These are phyloP conservation scores for Nicotiana noctiflora DNA, from an alignment of 257 asterid genomes.

Conservation along the genomic window DNA sequence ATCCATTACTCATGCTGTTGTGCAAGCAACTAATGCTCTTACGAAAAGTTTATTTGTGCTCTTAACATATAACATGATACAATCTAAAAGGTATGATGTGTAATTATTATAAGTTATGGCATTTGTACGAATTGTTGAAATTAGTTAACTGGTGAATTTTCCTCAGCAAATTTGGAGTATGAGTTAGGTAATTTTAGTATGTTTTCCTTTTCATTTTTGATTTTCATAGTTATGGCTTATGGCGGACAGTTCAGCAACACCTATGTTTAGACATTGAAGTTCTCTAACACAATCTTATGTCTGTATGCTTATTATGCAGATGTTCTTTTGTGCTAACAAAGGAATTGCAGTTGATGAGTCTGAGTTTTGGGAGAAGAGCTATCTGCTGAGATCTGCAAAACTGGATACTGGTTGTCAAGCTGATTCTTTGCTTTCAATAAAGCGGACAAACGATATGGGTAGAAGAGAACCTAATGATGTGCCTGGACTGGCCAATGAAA, in stretches of 20 bases:
- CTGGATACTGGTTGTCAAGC: constrained; percentile 26
- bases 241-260: background rate
- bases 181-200: background rate
- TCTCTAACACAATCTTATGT: constrained; percentile 14
- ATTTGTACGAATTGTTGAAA: background rate
- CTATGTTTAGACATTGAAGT: background rate
- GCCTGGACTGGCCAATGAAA: constrained; percentile 35
- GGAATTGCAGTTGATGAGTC: constrained; percentile 68
- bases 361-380: constrained; percentile 98
- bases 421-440: constrained; percentile 28
- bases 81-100: background rate
- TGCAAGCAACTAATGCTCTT: no score
- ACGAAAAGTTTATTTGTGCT: no score
- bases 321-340: constrained; percentile 79
- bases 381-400: constrained; percentile 48
- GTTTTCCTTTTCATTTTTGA: background rate
- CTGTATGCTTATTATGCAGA: constrained; percentile 33
- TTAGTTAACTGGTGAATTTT: background rate
- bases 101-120: background rate
- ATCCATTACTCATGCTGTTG: no score
- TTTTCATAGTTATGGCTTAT: background rate
- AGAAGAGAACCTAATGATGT: constrained; percentile 42
- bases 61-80: background rate
- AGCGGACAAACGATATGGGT: constrained; percentile 29
- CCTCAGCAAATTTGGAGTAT: background rate